These are phyloP conservation scores for Aspergillus candidus DNA, from an alignment of 2,329 filamentous ascomycete species.

Conservation along the genomic window DNA sequence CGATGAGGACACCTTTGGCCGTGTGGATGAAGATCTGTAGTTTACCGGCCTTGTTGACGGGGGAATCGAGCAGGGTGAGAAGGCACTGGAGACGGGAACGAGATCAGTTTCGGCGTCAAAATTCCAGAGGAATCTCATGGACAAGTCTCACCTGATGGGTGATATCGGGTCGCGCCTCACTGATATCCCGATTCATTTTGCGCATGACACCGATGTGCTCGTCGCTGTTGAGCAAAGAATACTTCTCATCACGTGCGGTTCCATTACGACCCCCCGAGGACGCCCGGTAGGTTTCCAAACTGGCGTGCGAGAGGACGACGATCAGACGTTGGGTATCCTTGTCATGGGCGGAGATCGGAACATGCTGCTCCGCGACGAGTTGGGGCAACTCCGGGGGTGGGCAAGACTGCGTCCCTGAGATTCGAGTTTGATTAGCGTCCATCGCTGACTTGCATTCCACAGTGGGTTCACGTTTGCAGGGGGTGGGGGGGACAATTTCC, in stretches of 20 bases:
- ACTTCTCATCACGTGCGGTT: constrained; percentile 79
- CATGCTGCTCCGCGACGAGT: constrained; percentile 87
- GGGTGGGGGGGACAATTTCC: background rate
- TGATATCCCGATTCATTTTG: constrained; percentile 99
- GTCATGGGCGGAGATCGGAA: constrained; percentile 74
- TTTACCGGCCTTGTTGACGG: constrained; percentile 95
- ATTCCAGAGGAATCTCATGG: background rate
- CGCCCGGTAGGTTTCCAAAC: constrained; percentile 94
- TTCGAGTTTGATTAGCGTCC: constrained; percentile 23
- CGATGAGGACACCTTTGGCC: constrained; percentile 92
- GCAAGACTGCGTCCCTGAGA: constrained; percentile 81
- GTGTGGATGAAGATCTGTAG: constrained; percentile 99
- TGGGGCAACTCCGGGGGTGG: constrained; percentile 86
- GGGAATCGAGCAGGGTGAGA: constrained; percentile 92
- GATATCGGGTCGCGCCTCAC: constrained; percentile 94
- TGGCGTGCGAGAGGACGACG: constrained; percentile 94
- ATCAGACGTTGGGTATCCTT: constrained; percentile 89
- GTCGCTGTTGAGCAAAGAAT: constrained; percentile 94
- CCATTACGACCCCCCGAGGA: constrained; percentile 63
- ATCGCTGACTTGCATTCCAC: background rate
- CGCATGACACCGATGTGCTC: constrained; percentile 99
- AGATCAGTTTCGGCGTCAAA: constrained; percentile 1
- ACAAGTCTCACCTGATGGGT: constrained; percentile 77
- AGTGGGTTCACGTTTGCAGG: background rate
- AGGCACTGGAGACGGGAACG: constrained; percentile 62